Conservation (phyloP, 352 stramenopile genomes). For the Blastocystis sp. region DNA sequence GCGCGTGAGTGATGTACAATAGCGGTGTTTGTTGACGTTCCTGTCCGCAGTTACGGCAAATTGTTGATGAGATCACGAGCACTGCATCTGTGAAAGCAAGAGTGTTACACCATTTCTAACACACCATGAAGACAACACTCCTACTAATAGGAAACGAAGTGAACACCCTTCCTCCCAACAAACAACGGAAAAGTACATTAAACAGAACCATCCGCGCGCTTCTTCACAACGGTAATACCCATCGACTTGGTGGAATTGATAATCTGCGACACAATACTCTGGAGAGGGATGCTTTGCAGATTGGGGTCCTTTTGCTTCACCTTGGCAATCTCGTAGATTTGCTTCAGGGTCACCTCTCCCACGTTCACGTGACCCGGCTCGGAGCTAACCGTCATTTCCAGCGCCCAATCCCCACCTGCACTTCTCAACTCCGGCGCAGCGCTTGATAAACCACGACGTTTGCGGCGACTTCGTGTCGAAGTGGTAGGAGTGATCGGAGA, state of each 20-base stretch:
- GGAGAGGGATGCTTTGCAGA: constrained; percentile 88
- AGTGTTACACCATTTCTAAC: too few relatives aligned
- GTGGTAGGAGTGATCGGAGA: constrained; percentile 91
- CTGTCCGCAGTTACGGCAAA: too few relatives aligned
- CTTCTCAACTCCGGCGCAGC: constrained; percentile 84
- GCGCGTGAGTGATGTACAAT: neutral
- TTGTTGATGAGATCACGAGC: too few relatives aligned
- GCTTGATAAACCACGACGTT: constrained; percentile 90
- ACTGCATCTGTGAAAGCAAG: too few relatives aligned
- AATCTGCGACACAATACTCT: constrained; percentile 80
- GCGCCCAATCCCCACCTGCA: constrained; percentile 78
- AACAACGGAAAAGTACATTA: constrained; percentile 58
- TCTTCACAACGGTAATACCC: constrained; percentile 66
- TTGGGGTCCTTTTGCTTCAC: constrained; percentile 93
- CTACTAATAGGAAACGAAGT: too few relatives aligned
- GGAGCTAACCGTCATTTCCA: constrained; percentile 34
- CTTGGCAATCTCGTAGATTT: constrained; percentile 96
- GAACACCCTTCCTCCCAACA: neutral
- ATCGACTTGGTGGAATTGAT: constrained; percentile 72
- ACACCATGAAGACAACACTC: too few relatives aligned
- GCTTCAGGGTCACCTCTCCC: constrained; percentile 88
- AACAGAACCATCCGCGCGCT: constrained; percentile 63
- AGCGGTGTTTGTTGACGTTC: constrained; percentile 24
- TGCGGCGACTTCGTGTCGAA: constrained; percentile 93
- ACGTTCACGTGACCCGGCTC: constrained; percentile 81